Conservation (phyloP, 106 monocot genomes). For the Dendrobium officinale region DNA sequence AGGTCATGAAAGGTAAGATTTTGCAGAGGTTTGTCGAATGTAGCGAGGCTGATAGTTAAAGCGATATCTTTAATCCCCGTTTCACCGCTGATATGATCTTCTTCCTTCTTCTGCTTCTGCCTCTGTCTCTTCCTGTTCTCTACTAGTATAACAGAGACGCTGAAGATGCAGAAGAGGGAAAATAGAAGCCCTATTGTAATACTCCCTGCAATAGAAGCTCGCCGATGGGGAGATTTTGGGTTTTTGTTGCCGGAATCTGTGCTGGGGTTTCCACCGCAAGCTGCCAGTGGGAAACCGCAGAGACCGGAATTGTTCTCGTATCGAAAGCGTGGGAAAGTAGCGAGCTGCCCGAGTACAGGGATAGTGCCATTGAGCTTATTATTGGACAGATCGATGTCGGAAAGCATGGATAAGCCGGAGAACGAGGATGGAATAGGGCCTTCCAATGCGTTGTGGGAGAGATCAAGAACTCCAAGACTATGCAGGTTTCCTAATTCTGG, state of each 20-base stretch:
- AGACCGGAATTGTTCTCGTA: slow-evolving; percentile 47
- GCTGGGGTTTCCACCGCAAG: background rate
- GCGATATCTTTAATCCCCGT: slow-evolving; percentile 36
- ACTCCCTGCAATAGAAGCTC: slow-evolving; percentile 50
- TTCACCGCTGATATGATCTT: slow-evolving; percentile 18
- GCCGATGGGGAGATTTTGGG: slow-evolving; percentile 30
- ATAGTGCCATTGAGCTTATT: slow-evolving; percentile 78
- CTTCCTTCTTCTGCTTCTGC: slow-evolving; percentile 24
- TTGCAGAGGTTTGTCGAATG: slow-evolving; percentile 60
- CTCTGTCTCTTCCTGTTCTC: slow-evolving; percentile 41
- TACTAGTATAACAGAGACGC: slow-evolving; percentile 34
- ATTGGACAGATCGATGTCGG: slow-evolving; percentile 82
- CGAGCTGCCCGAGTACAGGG: slow-evolving; percentile 70
- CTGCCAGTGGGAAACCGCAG: slow-evolving; percentile 26
- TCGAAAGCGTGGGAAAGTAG: slow-evolving; percentile 41
- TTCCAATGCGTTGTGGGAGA: slow-evolving; percentile 71
- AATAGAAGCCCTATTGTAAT: slow-evolving; percentile 53
- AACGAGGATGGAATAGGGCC: slow-evolving; percentile 64
- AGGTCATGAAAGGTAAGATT: slow-evolving; percentile 65
- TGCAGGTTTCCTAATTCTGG: slow-evolving; percentile 39
- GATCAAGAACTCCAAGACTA: slow-evolving; percentile 59
- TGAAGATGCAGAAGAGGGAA: slow-evolving; percentile 56
- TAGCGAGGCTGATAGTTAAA: slow-evolving; percentile 49
- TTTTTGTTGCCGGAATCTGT: slow-evolving; percentile 3
- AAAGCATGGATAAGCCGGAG: slow-evolving; percentile 51